Conservation (phyloP, 148 eudicot genomes). For the Silene latifolia region DNA sequence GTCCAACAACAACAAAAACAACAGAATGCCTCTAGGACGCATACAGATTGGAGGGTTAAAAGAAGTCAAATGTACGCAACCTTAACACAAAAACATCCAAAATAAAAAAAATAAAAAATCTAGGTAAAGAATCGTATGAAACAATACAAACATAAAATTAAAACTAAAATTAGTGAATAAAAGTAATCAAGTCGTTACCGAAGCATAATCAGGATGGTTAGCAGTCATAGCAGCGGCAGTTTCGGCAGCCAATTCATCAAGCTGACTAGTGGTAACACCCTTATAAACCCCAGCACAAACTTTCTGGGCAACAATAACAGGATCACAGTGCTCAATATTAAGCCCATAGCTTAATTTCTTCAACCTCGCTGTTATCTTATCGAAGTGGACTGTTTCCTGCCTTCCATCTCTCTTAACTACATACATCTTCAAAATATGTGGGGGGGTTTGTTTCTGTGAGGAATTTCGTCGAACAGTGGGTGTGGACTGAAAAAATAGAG, state of each 20-base stretch:
- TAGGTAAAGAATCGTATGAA: too few relatives aligned
- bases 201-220: constrained; percentile 87
- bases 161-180: neutral
- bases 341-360: constrained; percentile 88
- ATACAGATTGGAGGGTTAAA: too few relatives aligned
- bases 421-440: constrained; percentile 45
- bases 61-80: too few relatives aligned
- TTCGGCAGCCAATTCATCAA: constrained; percentile 91
- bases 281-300: constrained; percentile 86
- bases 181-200: constrained; percentile 32
- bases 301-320: constrained; percentile 75
- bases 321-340: constrained; percentile 75
- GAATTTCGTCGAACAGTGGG: constrained; percentile 31
- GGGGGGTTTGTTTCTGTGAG: neutral
- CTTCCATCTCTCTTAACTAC: constrained; percentile 91
- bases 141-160: neutral
- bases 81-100: too few relatives aligned
- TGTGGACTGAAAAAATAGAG: constrained; percentile 7
- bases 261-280: constrained; percentile 83
- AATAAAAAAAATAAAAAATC: too few relatives aligned
- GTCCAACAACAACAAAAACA: too few relatives aligned
- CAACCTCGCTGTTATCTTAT: constrained; percentile 80
- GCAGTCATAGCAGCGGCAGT: constrained; percentile 85
- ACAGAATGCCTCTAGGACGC: too few relatives aligned
- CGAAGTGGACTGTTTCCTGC: constrained; percentile 75